phyloP scores from a whole-genome alignment of 768 basidiomycete genomes.

The Leccinum subgranulosum region DNA sequence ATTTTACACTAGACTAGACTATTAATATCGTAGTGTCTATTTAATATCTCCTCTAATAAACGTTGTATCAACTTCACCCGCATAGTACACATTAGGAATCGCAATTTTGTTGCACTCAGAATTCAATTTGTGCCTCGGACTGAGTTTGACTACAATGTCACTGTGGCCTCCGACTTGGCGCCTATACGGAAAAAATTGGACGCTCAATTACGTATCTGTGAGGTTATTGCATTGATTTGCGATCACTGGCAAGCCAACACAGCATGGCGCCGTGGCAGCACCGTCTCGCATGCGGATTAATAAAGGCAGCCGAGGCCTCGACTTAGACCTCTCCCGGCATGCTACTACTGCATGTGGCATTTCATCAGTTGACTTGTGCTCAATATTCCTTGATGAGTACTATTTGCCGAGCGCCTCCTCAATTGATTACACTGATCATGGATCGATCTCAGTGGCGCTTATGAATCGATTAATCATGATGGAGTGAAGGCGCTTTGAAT shows the following conservation, averaged over 20 bases:
- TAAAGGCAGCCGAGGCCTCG: neutral
- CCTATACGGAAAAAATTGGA: neutral
- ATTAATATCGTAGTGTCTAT: neutral
- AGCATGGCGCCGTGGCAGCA: constrained; percentile 13
- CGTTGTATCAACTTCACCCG: neutral
- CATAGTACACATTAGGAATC: neutral
- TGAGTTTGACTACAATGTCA: no score
- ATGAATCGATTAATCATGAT: no score
- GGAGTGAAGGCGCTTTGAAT: no score
- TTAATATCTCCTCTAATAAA: neutral
- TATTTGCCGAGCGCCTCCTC: no score
- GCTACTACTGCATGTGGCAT: neutral
- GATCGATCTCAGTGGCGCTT: no score
- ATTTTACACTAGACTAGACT: neutral
- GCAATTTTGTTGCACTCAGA: neutral
- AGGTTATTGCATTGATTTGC: neutral
- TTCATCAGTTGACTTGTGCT: neutral
- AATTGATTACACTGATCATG: no score
- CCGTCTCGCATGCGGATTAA: neutral
- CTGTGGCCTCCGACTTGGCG: no score
- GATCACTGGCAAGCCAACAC: neutral
- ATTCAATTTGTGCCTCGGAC: neutral
- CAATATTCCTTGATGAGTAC: neutral
- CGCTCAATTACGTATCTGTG: neutral
- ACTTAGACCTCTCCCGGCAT: constrained; percentile 1